phyloP scores from a whole-genome alignment of 164 flowering plant genomes.

The Stephania japonica region DNA sequence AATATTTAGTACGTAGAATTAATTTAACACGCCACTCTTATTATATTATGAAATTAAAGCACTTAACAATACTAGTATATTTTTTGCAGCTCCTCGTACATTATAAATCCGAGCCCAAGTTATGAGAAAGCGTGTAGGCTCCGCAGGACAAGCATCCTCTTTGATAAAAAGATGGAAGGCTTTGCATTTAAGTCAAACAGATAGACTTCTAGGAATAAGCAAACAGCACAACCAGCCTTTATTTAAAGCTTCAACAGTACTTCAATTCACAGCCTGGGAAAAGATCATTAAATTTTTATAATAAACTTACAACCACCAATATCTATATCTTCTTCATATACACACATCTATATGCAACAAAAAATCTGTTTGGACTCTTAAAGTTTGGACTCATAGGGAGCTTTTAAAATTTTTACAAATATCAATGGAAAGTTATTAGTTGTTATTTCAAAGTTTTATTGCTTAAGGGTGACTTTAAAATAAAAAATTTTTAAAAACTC shows the following conservation, averaged over 20 bases:
- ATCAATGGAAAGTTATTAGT: no score
- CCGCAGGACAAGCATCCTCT: conserved; percentile 7
- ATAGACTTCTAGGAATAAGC: conserved; percentile 31
- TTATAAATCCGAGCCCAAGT: background rate
- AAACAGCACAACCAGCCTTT: conserved; percentile 14
- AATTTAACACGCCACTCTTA: no score
- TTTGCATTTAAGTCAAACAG: conserved; percentile 33
- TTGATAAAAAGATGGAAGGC: conserved; percentile 16
- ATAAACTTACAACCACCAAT: background rate
- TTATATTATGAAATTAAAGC: background rate
- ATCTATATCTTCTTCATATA: background rate
- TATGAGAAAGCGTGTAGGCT: background rate
- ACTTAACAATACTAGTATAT: background rate
- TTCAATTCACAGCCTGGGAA: background rate
- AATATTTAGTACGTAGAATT: no score
- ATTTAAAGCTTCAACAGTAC: background rate
- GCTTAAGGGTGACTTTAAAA: no score
- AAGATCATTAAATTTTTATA: no score
- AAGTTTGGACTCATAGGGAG: no score
- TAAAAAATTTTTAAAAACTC: no score
- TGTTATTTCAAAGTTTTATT: no score
- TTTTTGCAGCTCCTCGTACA: background rate
- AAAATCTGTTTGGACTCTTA: no score
- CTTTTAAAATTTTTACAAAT: no score
- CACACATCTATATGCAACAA: no score